phyloP scores from a whole-genome alignment of 108 stramenopile species.

The Nitzschia palea region DNA sequence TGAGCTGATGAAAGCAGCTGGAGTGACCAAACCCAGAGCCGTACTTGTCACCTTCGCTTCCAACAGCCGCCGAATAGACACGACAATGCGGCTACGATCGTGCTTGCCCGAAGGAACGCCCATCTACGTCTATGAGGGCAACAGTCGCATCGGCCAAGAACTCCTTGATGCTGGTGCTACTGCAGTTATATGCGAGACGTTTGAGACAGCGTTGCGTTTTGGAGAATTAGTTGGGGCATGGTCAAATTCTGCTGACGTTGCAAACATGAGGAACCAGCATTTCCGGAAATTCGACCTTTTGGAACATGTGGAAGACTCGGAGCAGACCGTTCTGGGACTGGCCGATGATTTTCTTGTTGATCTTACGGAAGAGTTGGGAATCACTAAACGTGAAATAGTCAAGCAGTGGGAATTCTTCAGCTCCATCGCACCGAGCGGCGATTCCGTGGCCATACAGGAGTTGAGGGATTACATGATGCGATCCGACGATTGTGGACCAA shows the following conservation, averaged over 20 bases:
- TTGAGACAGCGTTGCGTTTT: constrained; percentile 36
- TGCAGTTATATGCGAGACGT: constrained; percentile 50
- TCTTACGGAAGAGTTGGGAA: constrained; percentile 18
- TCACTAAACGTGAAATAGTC: constrained; percentile 6
- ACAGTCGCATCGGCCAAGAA: constrained; percentile 26
- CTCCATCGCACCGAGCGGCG: constrained; percentile 1
- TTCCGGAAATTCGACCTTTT: neutral
- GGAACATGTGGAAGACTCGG: neutral
- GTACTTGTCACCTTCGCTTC: constrained; percentile 54
- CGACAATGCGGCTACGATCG: constrained; percentile 51
- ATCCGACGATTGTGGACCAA: constrained; percentile 11
- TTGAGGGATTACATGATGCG: constrained; percentile 25
- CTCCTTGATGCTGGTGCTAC: constrained; percentile 66
- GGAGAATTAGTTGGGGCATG: constrained; percentile 27
- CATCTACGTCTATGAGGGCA: constrained; percentile 60
- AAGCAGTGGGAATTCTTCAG: constrained; percentile 21
- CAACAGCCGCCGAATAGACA: constrained; percentile 44
- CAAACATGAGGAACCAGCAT: constrained; percentile 1
- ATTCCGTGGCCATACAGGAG: constrained; percentile 21
- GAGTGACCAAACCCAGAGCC: constrained; percentile 60
- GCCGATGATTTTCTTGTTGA: constrained; percentile 2
- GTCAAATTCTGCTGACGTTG: constrained; percentile 3
- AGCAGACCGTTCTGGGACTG: constrained; percentile 9
- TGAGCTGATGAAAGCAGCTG: constrained; percentile 58
- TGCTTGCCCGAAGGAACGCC: constrained; percentile 61